These are phyloP conservation scores for Lentinula sp. DNA, from an alignment of 768 basidiomycete species.

Conservation along the genomic window DNA sequence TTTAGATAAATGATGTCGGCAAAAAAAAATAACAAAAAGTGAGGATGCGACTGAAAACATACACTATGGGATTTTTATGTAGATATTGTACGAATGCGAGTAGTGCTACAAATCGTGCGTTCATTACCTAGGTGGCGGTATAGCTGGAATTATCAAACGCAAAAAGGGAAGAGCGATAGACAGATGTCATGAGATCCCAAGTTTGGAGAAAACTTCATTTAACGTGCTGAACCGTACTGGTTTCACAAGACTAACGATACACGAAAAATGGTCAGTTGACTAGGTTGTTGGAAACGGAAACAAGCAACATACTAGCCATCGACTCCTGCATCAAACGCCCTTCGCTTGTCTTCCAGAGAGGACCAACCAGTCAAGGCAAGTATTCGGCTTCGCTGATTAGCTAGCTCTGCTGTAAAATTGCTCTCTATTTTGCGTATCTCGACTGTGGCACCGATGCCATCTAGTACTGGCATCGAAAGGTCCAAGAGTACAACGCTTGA, in stretches of 20 bases:
- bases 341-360: slow-evolving; percentile 85
- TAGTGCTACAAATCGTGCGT: not conserved
- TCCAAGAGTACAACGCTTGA: slow-evolving; percentile 79
- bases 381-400: slow-evolving; percentile 41
- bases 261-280: not conserved
- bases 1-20: not conserved
- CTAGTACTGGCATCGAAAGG: slow-evolving; percentile 90
- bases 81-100: not conserved
- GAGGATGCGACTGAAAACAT: not conserved
- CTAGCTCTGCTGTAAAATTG: slow-evolving; percentile 20
- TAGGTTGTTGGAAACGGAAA: not conserved
- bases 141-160: not conserved
- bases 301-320: slow-evolving; percentile 81
- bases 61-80: not conserved
- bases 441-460: slow-evolving; percentile 80
- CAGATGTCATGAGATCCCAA: slow-evolving; percentile 39
- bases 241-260: slow-evolving; percentile 69
- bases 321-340: slow-evolving; percentile 88
- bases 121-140: not conserved
- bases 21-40: not conserved
- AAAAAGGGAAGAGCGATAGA: not conserved
- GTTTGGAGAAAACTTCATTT: slow-evolving; percentile 74
- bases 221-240: slow-evolving; percentile 93
- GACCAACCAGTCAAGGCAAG: slow-evolving; percentile 93
- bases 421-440: slow-evolving; percentile 76